Evolutionary conservation across 768 basidiomycete species (phyloP), one percentile per base, ranked within the genome.

Genomic region (Termitomyces sp.): DNA sequence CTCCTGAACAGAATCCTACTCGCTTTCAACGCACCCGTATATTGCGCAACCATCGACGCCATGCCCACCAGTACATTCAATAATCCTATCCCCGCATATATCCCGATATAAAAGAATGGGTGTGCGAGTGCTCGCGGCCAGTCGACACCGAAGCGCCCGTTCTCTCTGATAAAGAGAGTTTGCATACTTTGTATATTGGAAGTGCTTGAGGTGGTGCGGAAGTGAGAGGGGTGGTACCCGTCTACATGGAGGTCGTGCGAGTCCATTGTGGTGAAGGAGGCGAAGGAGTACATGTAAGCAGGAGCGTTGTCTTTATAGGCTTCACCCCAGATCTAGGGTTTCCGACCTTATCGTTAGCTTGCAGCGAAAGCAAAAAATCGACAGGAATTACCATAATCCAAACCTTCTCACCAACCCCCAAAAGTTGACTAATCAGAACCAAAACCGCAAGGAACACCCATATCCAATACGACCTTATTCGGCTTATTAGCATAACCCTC

Each of bases 61-160:
- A 86, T 72, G 48, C 73, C 78, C 31, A 82, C 71, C 5, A 84
- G 20, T 0, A 80, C 83, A 37, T 76, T 76, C 15, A 66, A 65
- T 6, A 87, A 59, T 1, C 85, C 83, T 60, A 92, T 85, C 0
- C 75, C 75, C 0, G 85, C 85, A 63, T 88, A 91, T 22, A 90
- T 68, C 0, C 80, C 80, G 45, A 92, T 78, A 60, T 89, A 92
- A 73, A 89, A 91, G 63, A 89, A 66, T 0, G 90, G 90, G 41
- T 86, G 79, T 20, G 81, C 75, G 15, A 78, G 69, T 0, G 84
- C 87, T 36, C 73, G 75, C 0, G 86, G 87, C 67, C 73, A 79
- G 13, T 75, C 52, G 50, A 67, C 56, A 18, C 68, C 67, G 44
- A 73, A 72, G 18, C 66, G 61, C 22, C 70, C 66, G 16, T 60